Conservation (phyloP, 306 rosid genomes). For the Ziziphus jujuba region DNA sequence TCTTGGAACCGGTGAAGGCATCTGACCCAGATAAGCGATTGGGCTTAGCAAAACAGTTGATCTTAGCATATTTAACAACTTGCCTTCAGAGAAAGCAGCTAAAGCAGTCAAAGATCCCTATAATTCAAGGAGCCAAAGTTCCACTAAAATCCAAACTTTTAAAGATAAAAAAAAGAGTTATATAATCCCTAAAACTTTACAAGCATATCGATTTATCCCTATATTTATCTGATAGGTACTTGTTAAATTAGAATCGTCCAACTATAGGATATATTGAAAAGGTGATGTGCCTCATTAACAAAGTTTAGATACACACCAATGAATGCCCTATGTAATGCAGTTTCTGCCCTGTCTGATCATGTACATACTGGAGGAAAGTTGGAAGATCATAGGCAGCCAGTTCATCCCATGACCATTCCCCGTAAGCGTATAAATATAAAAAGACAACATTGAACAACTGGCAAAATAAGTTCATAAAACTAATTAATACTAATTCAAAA, state of each 20-base stretch:
- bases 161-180: too few relatives aligned
- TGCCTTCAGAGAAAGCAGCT: conserved; percentile 49
- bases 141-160: too few relatives aligned
- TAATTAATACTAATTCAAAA: not conserved
- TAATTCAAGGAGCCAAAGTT: not conserved
- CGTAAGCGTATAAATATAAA: too few relatives aligned
- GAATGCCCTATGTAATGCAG: conserved; percentile 63
- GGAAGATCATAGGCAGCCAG: conserved; percentile 60
- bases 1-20: conserved; percentile 7
- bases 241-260: too few relatives aligned
- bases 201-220: too few relatives aligned
- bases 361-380: conserved; percentile 48
- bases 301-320: conserved; percentile 30
- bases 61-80: conserved; percentile 39
- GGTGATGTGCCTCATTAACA: not conserved
- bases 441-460: too few relatives aligned
- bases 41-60: conserved; percentile 65
- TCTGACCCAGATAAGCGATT: conserved; percentile 51
- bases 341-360: conserved; percentile 45
- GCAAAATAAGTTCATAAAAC: too few relatives aligned
- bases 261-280: too few relatives aligned
- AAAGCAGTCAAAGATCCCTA: conserved; percentile 59
- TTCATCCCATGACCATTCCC: conserved; percentile 60
- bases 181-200: too few relatives aligned
- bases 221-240: too few relatives aligned